Base-by-base conservation (phyloP, 805 yeast species). In the Sungouiella thailandica region DNA sequence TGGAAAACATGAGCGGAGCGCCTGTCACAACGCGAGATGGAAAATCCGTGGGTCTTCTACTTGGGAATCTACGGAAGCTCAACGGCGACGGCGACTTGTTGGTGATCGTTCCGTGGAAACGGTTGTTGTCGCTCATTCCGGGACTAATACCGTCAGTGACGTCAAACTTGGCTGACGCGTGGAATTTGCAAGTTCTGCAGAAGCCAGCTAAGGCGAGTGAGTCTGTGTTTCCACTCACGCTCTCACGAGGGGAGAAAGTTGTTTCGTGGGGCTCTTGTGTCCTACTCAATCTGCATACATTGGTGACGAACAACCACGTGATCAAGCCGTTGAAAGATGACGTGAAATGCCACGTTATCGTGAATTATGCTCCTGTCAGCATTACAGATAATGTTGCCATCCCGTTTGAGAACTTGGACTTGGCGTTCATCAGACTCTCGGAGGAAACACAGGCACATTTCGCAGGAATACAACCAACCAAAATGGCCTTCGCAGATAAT, bases 1-100 rank as follows among this genome's bases (percentile, higher is more conserved):
- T 71, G 39, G 76, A 70, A 33, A 71, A 70, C 39, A 67, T 66
- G 69, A 44, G 53, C 8, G 76, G 76, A 6, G 72, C 65, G 0
- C 37, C 62, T 4, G 68, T 44, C 7, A 17, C 19, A 11, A 13
- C 12, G 4, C 9, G 17, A 4, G 37, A 31, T 1, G 33, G 15
- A 3, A 35, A 34, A 1, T 50, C 60, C 1, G 29, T 63, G 5
- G 76, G 76, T 0, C 41, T 70, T 17, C 55, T 70, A 1, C 36
- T 60, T 39, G 69, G 73, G 0, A 58, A 55, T 31, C 32, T 69
- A 15, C 44, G 60, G 10, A 66, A 65, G 37, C 34, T 36, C 22
- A 61, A 68, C 38, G 74, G 74, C 6, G 72, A 67, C 32, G 76
- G 76, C 3, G 74, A 70, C 28, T 43, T 71, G 31, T 37, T 61